phyloP scores from a whole-genome alignment of 805 yeast species.

The Cephaloascus albidus region DNA sequence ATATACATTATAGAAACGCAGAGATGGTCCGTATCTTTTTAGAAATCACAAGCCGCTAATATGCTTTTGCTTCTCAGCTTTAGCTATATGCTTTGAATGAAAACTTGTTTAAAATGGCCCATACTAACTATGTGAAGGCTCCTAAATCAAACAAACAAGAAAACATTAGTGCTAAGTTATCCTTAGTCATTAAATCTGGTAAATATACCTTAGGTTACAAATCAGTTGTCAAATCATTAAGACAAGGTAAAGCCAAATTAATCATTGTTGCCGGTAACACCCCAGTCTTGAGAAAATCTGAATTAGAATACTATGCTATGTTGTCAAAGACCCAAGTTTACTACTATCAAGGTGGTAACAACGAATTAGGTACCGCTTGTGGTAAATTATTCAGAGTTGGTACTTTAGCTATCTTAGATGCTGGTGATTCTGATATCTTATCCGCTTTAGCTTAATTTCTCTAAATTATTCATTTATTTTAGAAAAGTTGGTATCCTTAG shows the following conservation, averaged over 20 bases:
- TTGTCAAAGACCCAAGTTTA: slow-evolving; percentile 93
- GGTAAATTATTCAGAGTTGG: slow-evolving; percentile 99
- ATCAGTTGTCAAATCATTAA: slow-evolving; percentile 95
- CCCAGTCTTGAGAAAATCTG: slow-evolving; percentile 99
- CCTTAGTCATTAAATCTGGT: slow-evolving; percentile 98
- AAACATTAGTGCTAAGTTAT: slow-evolving; percentile 95
- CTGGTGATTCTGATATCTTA: slow-evolving; percentile 99
- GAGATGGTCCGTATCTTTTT: slow-evolving; percentile 87
- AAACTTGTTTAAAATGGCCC: no score
- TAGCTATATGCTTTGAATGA: no score
- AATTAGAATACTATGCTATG: slow-evolving; percentile 99
- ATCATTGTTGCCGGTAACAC: slow-evolving; percentile 98
- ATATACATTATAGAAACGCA: slow-evolving; percentile 50
- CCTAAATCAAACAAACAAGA: slow-evolving; percentile 87
- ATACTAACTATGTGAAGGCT: slow-evolving; percentile 64
- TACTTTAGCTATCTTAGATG: slow-evolving; percentile 90
- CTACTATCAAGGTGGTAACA: slow-evolving; percentile 99
- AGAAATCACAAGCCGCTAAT: neutral
- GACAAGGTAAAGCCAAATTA: slow-evolving; percentile 98
- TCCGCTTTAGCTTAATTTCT: slow-evolving; percentile 33
- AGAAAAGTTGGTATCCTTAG: no score
- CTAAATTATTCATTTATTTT: no score
- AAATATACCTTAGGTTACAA: slow-evolving; percentile 99
- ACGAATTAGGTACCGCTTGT: slow-evolving; percentile 99
- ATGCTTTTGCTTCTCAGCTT: neutral